A percentile compares a stretch with the other conserved stretches of the same genome.
These are phyloP conservation scores for Cystobasidiopsis lactophilus DNA, from an alignment of 768 basidiomycete genomes.

Conservation along the genomic window DNA sequence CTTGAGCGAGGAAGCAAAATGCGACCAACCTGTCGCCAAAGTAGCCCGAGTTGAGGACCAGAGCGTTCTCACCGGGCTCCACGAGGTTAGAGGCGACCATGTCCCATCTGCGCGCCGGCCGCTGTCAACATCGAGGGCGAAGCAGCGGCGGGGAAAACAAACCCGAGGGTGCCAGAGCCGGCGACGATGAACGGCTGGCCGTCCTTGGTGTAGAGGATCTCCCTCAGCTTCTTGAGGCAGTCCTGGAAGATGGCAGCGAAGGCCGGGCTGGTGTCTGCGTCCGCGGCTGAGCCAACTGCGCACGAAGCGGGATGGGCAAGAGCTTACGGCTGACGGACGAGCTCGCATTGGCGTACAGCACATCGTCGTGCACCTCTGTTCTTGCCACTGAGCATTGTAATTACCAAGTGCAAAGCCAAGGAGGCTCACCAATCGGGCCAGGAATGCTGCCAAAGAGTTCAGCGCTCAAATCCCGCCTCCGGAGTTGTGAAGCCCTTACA, in stretches of 20 bases:
- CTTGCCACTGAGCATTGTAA: not conserved
- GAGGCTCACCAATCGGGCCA: not conserved
- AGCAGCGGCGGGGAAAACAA: no score
- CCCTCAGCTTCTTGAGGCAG: slow-evolving; percentile 43
- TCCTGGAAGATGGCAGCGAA: slow-evolving; percentile 77
- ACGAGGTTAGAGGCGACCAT: slow-evolving; percentile 77
- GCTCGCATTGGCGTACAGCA: slow-evolving; percentile 81
- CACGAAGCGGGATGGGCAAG: slow-evolving; percentile 21
- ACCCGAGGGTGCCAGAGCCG: slow-evolving; percentile 85
- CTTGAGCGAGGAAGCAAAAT: slow-evolving; percentile 24
- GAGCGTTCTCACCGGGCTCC: slow-evolving; percentile 45
- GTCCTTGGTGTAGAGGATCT: slow-evolving; percentile 52
- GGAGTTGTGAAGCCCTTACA: not conserved
- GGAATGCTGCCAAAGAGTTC: not conserved
- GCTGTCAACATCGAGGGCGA: slow-evolving; percentile 3
- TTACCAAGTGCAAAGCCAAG: not conserved
- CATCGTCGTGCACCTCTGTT: slow-evolving; percentile 45
- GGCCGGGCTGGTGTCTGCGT: slow-evolving; percentile 47
- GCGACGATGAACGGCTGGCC: slow-evolving; percentile 84
- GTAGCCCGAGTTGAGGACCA: slow-evolving; percentile 77
- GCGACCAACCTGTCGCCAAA: slow-evolving; percentile 67
- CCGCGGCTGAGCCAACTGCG: slow-evolving; percentile 76
- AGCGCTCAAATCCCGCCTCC: not conserved
- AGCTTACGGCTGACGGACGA: slow-evolving; percentile 27
- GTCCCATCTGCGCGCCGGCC: slow-evolving; percentile 1